These are phyloP conservation scores for Mortierella sp. DNA, from an alignment of 371 early-diverging fungal genomes.

Conservation along the genomic window DNA sequence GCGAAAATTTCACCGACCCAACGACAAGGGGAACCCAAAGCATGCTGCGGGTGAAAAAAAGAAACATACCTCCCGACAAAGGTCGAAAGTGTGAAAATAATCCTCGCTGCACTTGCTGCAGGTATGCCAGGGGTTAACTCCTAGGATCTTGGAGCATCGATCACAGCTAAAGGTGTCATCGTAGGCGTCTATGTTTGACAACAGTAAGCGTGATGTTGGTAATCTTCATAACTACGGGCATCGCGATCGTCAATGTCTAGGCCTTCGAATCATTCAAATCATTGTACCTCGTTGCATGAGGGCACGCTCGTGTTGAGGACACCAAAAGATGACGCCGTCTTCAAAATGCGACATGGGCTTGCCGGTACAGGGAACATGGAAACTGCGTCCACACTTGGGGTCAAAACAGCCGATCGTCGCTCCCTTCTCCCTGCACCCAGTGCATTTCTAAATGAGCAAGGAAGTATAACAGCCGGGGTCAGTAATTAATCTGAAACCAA, in stretches of 20 bases:
- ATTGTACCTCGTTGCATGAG: slow-evolving; percentile 65
- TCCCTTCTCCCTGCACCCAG: slow-evolving; percentile 83
- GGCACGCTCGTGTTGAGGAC: slow-evolving; percentile 79
- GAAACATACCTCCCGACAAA: slow-evolving; percentile 70
- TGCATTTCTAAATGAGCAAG: slow-evolving; percentile 68
- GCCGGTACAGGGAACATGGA: slow-evolving; percentile 85
- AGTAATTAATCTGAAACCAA: neutral
- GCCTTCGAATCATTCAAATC: neutral
- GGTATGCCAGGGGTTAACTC: slow-evolving; percentile 76
- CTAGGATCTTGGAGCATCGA: slow-evolving; percentile 70
- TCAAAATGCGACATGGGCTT: slow-evolving; percentile 80
- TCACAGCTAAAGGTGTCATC: slow-evolving; percentile 82
- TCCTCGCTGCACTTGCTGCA: slow-evolving; percentile 76
- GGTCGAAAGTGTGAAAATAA: slow-evolving; percentile 81
- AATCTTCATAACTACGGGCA: neutral
- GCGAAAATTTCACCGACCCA: neutral
- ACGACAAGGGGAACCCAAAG: no score
- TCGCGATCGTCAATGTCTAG: neutral
- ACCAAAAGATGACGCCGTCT: slow-evolving; percentile 90
- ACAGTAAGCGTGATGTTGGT: neutral
- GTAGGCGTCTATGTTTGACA: slow-evolving; percentile 66
- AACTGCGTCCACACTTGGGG: slow-evolving; percentile 84
- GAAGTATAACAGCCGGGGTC: neutral
- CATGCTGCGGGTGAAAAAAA: neutral
- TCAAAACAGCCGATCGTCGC: slow-evolving; percentile 94